Evolutionary conservation across 2,329 filamentous ascomycete species (phyloP), one percentile per base, ranked within the genome.

Genomic region (Aureobasidium subglaciale): DNA sequence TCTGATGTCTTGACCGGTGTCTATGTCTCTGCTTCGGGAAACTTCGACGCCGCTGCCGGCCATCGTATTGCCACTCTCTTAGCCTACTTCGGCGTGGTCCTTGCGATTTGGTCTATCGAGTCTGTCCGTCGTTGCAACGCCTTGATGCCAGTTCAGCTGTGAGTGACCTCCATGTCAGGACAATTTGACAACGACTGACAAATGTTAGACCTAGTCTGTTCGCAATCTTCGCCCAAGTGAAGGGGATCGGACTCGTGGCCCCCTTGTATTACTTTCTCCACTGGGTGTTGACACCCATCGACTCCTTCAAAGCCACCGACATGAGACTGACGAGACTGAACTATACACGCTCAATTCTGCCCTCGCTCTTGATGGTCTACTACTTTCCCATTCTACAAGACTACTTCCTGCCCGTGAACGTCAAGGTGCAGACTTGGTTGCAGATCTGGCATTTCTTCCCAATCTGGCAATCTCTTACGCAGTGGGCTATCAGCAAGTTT

Each of bases 231-330:
- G 65, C 58, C 35, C 66, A 70, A 46, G 41, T 63, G 13, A 59
- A 62, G 18, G 66, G 69, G 4, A 59, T 68, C 13, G 70, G 65
- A 9, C 58, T 67, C 27, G 52, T 69, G 1, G 65, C 64, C 1
- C 69, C 70, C 4, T 45, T 71, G 18, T 73, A 69, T 62, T 72
- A 63, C 58, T 72, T 70, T 59, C 59, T 71, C 32, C 67, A 71
- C 54, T 72, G 70, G 48, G 55, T 70, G 5, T 63, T 64, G 46
- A 64, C 63, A 20, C 64, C 67, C 6, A 58, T 69, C n/a, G 64
- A 66, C 16, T 67, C 64, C 6, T 71, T 67, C 55, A 60, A 64
- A 2, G 63, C 66, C 4, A 57, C 62, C 7, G 70, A 73, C 43
- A 66, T 66, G 41, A 63, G 70, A 27, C 54, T 71, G 16, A 65